Evolutionary conservation across 352 stramenopile genomes (phyloP).

Genomic region (Phytopythium delawarense): DNA sequence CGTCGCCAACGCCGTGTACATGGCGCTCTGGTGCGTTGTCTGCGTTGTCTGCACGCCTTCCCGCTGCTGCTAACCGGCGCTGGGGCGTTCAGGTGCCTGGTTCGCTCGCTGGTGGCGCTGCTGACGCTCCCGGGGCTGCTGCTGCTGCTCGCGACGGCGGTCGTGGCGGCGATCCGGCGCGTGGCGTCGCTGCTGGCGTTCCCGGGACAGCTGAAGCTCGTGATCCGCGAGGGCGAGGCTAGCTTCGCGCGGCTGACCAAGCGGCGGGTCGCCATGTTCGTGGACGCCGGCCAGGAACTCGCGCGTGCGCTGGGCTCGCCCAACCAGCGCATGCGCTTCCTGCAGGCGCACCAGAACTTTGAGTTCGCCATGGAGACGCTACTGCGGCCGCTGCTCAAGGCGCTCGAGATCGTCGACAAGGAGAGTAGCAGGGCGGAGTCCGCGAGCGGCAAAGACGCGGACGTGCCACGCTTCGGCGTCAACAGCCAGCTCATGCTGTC

Average conservation of each 20-base stretch:
- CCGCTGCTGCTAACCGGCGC: neutral
- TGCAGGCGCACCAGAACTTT: conserved; percentile 67
- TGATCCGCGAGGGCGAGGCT: conserved; percentile 75
- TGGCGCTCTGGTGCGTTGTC: conserved; percentile 35
- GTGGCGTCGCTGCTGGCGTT: conserved; percentile 62
- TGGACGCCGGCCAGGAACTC: conserved; percentile 56
- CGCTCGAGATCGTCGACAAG: conserved; percentile 50
- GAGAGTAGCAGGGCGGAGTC: conserved; percentile 8
- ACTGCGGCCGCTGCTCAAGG: conserved; percentile 49
- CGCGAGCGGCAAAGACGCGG: conserved; percentile 1
- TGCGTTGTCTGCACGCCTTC: too few species aligned
- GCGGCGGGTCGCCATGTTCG: conserved; percentile 62
- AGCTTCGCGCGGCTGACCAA: conserved; percentile 73
- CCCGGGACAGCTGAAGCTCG: conserved; percentile 67
- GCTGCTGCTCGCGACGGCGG: conserved; percentile 29
- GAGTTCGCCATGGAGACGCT: conserved; percentile 63
- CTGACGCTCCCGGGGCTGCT: conserved; percentile 54
- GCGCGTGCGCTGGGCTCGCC: conserved; percentile 24
- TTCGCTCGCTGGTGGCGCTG: conserved; percentile 40
- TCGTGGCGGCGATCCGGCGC: conserved; percentile 35
- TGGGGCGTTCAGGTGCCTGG: conserved; percentile 21
- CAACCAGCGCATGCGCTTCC: conserved; percentile 36
- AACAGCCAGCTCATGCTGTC: conserved; percentile 46
- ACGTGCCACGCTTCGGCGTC: conserved; percentile 19
- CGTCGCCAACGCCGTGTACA: conserved; percentile 53